A percentile compares a stretch with the other conserved stretches of the same genome.
These are phyloP conservation scores for Tulasnella sp. DNA, from an alignment of 768 basidiomycete species.

Conservation along the genomic window DNA sequence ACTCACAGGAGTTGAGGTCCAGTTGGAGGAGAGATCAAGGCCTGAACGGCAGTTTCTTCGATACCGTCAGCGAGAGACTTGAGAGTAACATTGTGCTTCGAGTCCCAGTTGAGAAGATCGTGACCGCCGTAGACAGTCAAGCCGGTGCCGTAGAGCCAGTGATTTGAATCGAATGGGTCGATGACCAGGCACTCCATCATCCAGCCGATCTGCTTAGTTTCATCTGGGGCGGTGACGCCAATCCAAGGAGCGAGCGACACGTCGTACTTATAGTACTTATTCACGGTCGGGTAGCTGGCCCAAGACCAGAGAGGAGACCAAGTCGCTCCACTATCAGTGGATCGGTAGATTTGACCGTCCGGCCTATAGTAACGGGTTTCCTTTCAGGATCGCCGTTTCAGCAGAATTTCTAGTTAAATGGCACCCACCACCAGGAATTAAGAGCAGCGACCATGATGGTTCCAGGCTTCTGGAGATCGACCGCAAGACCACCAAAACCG, in stretches of 20 bases:
- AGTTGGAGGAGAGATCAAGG: conserved; percentile 53
- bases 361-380: too few species aligned
- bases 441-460: conserved; percentile 62
- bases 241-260: conserved; percentile 33
- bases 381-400: too few species aligned
- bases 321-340: conserved; percentile 48
- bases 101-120: conserved; percentile 54
- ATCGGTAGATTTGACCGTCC: conserved; percentile 58
- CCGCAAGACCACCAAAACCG: conserved; percentile 43
- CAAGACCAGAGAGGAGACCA: conserved; percentile 57
- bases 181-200: conserved; percentile 60
- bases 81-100: conserved; percentile 49
- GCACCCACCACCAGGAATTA: conserved; percentile 42
- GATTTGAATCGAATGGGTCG: conserved; percentile 60
- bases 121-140: conserved; percentile 54
- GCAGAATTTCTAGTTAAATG: too few species aligned
- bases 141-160: conserved; percentile 60
- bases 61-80: conserved; percentile 55
- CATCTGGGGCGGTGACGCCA: conserved; percentile 19
- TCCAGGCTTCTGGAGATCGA: conserved; percentile 53
- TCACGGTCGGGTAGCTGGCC: conserved; percentile 39
- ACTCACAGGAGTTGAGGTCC: conserved; percentile 57
- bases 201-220: conserved; percentile 44
- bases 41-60: conserved; percentile 53
- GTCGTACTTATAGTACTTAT: conserved; percentile 46